Base-by-base conservation (phyloP, 1,284 basidiomycete species). In the Amylostereum chailletii region DNA sequence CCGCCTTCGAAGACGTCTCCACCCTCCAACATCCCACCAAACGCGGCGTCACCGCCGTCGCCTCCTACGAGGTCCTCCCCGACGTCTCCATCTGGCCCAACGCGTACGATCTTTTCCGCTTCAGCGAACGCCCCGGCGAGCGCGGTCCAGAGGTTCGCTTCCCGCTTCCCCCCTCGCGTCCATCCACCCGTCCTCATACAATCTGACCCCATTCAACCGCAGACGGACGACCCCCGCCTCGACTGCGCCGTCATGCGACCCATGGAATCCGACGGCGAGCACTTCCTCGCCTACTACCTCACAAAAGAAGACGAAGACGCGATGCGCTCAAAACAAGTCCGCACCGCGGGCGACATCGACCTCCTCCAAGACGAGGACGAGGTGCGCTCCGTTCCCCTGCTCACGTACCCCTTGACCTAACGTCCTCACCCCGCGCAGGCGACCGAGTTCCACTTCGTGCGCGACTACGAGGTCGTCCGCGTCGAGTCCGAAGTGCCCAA, bases 71-170 rank as follows among this genome's bases (percentile, higher is more conserved):
- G 58, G 71, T 96, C 50, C 74, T 94, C 30, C 94, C 94, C 0
- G 92, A 96, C 60, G 76, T 78, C 2, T 84, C 90, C 48, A 83
- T 91, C 30, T 96, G 91, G 90, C 79, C 87, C 43, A 94, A 93
- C 62, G 81, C 86, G 52, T 94, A 94, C 63, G 89, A 93, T 59
- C 65, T 95, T 52, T 87, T 95, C 71, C 75, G 85, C 55, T 96
- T 94, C 62, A 84, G 85, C 8, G 93, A 96, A 62, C 73, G 91
- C 26, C 94, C 94, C 26, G 88, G 90, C 8, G 87, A 92, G 48
- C 73, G 81, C 38, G 58, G 76, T 5, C 62, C 77, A 11, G 84
- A 90, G 59, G 83, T 83, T 50, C 49, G 76, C 62, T 29, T 27
- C 46, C 41, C 34, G 8, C 46, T 49, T 10, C 45, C 4, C 5